Evolutionary conservation across 768 basidiomycete species (phyloP).

Genomic region (Mycena chlorophos): DNA sequence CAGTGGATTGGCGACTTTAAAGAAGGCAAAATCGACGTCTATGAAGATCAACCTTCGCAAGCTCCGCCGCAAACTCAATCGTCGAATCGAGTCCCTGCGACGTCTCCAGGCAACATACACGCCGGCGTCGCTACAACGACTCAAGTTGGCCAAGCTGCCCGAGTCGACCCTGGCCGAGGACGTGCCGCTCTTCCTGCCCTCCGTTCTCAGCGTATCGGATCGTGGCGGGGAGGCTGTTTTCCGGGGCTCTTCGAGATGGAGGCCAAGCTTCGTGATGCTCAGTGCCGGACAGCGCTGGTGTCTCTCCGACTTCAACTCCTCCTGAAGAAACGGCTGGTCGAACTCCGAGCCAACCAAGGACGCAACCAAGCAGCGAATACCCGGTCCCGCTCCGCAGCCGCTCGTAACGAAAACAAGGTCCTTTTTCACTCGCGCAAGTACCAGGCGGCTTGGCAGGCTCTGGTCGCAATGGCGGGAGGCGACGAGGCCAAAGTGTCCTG

Average conservation of each 20-base stretch:
- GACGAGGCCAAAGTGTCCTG: neutral
- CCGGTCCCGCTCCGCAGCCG: neutral
- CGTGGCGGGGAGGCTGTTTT: neutral
- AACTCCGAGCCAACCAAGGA: neutral
- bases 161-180: neutral
- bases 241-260: neutral
- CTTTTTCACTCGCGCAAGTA: constrained; percentile 5
- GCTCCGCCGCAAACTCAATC: neutral
- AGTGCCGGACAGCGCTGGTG: constrained; percentile 6
- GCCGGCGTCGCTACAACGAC: neutral
- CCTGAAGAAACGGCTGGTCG: too few relatives aligned
- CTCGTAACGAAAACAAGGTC: constrained; percentile 9
- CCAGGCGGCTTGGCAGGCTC: constrained; percentile 3
- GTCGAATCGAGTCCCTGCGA: neutral
- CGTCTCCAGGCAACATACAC: constrained; percentile 4
- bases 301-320: constrained; percentile 6
- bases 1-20: neutral
- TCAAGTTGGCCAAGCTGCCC: neutral
- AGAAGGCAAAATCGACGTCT: constrained; percentile 3
- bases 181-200: neutral
- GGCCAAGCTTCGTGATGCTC: constrained; percentile 4
- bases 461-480: neutral
- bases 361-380: constrained; percentile 10
- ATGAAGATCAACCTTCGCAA: neutral
- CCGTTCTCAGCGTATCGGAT: neutral